These are phyloP conservation scores for Arctostaphylos glauca DNA, from an alignment of 148 eudicot species.

Conservation along the genomic window DNA sequence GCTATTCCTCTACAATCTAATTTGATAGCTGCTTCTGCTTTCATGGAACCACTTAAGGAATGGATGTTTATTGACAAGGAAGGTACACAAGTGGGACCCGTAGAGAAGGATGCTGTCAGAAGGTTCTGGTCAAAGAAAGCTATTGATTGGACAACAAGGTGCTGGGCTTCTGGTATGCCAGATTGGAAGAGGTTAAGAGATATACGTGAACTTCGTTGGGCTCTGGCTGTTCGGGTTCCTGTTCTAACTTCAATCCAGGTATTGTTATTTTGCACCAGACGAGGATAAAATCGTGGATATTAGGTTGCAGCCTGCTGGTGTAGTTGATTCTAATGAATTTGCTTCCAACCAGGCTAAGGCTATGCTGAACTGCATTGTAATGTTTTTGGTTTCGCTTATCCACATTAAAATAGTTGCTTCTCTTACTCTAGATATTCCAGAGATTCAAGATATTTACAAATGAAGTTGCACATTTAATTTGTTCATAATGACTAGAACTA, in stretches of 20 bases:
- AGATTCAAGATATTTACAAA: neutral
- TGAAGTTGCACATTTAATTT: neutral
- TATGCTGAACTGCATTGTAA: neutral
- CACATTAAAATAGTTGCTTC: neutral
- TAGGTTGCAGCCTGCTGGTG: neutral
- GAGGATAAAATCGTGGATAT: neutral
- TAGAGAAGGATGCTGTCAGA: slow-evolving; percentile 97
- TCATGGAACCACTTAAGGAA: slow-evolving; percentile 97
- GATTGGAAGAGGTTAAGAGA: slow-evolving; percentile 95
- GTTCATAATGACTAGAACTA: neutral
- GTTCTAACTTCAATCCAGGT: slow-evolving; percentile 94
- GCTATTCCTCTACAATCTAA: slow-evolving; percentile 95
- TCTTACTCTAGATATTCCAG: neutral
- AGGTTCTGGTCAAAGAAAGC: slow-evolving; percentile 82
- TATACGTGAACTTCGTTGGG: slow-evolving; percentile 98
- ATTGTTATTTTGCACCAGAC: slow-evolving; percentile 1
- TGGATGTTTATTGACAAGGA: slow-evolving; percentile 86
- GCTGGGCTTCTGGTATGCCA: slow-evolving; percentile 85
- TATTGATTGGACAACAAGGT: slow-evolving; percentile 92
- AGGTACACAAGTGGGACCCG: slow-evolving; percentile 84
- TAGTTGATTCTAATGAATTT: neutral
- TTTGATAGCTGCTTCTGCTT: slow-evolving; percentile 95
- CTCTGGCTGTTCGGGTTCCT: slow-evolving; percentile 84
- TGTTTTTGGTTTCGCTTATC: neutral
- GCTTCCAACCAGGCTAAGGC: neutral